phyloP scores from a whole-genome alignment of 2,329 filamentous ascomycete species.

The Penicillium occitanis region DNA sequence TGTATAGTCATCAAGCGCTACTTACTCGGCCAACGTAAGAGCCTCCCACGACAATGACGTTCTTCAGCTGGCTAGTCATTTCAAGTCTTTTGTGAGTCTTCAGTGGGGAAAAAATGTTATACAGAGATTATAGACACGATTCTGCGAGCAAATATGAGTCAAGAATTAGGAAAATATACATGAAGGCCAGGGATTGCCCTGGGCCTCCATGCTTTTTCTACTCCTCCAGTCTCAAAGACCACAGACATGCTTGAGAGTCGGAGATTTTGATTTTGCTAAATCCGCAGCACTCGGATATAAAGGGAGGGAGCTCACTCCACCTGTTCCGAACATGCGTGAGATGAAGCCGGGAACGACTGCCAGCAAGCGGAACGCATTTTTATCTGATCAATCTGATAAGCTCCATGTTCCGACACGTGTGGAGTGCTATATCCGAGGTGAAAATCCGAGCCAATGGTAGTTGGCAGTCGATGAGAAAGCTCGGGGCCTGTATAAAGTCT shows the following conservation, averaged over 20 bases:
- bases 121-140: not conserved
- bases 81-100: slow-evolving; percentile 3
- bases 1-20: not conserved
- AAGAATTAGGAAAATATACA: not conserved
- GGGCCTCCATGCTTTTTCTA: slow-evolving; percentile 10
- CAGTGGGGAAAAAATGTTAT: not conserved
- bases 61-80: slow-evolving; percentile 34
- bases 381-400: slow-evolving; percentile 19
- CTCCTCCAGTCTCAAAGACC: not conserved
- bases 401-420: not conserved
- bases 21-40: slow-evolving; percentile 39
- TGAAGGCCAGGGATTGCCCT: not conserved
- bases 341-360: not conserved
- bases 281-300: slow-evolving; percentile 12
- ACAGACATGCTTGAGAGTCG: not conserved
- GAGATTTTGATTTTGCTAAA: not conserved
- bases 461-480: not conserved
- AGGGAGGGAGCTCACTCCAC: not conserved
- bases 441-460: not conserved
- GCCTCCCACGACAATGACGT: slow-evolving; percentile 39
- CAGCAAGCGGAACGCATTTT: not conserved
- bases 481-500: not conserved
- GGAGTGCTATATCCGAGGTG: not conserved
- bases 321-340: not conserved
- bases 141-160: not conserved